Percentiles rank a stretch among this genome's conserved stretches.
phyloP scores from a whole-genome alignment of 2,329 filamentous ascomycete genomes.

The Sporothrix humicola region DNA sequence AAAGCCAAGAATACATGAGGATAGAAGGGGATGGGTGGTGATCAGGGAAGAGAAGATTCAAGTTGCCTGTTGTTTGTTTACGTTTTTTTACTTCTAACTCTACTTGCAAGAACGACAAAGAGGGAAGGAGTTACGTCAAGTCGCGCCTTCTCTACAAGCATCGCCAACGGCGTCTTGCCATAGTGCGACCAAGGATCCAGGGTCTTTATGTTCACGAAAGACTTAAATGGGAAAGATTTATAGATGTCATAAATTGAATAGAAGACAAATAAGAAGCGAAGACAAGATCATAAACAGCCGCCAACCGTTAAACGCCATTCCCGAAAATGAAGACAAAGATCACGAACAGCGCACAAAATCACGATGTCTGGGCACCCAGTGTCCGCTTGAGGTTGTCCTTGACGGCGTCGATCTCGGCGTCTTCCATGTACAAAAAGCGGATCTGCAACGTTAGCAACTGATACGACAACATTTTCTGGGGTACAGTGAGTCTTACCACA shows the following conservation, averaged over 20 bases:
- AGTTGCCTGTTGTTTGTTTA: conserved; percentile 15
- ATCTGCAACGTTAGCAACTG: conserved; percentile 53
- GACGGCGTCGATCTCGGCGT: conserved; percentile 61
- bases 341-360: neutral
- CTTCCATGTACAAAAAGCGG: conserved; percentile 69
- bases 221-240: neutral
- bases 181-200: neutral
- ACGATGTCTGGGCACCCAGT: conserved; percentile 43
- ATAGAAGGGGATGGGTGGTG: neutral
- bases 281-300: neutral
- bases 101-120: neutral
- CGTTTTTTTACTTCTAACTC: neutral
- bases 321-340: neutral
- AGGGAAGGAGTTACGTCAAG: neutral
- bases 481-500: conserved; percentile 60
- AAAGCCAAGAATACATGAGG: conserved; percentile 3
- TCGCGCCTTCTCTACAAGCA: neutral
- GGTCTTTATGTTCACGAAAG: neutral
- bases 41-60: no score
- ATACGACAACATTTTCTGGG: no score
- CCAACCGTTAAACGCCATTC: neutral
- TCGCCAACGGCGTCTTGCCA: neutral
- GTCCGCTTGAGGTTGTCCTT: conserved; percentile 65
- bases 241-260: neutral
- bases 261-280: neutral